These are phyloP conservation scores for Imleria badia DNA, from an alignment of 768 basidiomycete genomes.

Conservation along the genomic window DNA sequence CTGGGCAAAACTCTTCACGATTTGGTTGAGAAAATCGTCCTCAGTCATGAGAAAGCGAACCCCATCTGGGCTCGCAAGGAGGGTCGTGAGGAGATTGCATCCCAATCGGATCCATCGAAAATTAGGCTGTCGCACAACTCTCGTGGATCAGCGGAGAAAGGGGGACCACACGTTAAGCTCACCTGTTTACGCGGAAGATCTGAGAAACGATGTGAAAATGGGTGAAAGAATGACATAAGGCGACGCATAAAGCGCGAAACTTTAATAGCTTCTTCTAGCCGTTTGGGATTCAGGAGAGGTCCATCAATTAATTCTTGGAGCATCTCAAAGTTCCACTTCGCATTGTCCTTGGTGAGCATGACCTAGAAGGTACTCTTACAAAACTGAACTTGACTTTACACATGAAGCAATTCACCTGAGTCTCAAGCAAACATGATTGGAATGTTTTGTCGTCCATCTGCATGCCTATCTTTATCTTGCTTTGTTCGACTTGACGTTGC, in stretches of 20 bases:
- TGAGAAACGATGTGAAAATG: conserved; percentile 84
- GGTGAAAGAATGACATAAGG: conserved; percentile 92
- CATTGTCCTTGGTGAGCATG: conserved; percentile 82
- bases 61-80: conserved; percentile 83
- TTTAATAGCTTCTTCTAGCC: conserved; percentile 93
- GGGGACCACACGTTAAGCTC: conserved; percentile 1
- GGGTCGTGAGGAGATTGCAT: conserved; percentile 76
- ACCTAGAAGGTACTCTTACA: conserved; percentile 48
- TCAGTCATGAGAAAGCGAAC: conserved; percentile 76
- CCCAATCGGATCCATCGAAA: conserved; percentile 85
- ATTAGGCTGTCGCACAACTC: conserved; percentile 52
- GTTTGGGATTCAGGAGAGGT: conserved; percentile 84
- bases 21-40: conserved; percentile 81
- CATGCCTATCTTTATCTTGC: conserved; percentile 85
- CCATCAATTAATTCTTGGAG: conserved; percentile 90
- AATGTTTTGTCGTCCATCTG: conserved; percentile 96
- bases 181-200: conserved; percentile 74
- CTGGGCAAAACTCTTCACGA: conserved; percentile 85
- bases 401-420: conserved; percentile 54
- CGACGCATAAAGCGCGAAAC: conserved; percentile 87
- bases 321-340: conserved; percentile 90
- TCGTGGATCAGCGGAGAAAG: neutral
- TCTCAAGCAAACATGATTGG: conserved; percentile 79
- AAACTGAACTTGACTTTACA: neutral
- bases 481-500: conserved; percentile 88